Base-by-base conservation (phyloP, 257 asterid genomes). In the Solanum paucissectum region DNA sequence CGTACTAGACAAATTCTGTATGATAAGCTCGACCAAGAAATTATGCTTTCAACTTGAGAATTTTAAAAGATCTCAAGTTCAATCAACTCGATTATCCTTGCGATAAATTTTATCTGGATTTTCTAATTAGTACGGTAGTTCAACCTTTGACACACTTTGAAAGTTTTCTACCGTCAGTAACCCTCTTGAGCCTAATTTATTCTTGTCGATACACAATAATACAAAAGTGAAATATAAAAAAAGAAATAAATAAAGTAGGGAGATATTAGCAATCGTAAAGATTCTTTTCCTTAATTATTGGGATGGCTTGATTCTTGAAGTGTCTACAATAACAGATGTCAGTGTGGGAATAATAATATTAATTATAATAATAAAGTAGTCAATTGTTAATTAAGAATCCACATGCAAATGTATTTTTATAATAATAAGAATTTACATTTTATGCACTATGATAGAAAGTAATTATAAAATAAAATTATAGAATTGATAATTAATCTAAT, bases 1-100 rank as follows among this genome's bases (percentile, higher is more conserved):
- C 1, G 1, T 12, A 64, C 3, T 64, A 68, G 0, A 68, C 0
- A 27, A 29, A 3, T 7, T 0, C 0, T 12, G 1, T 27, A 0
- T 6, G 21, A 29, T 68, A 68, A 68, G 5, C 3, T 68, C 4
- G 7, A 62, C 0, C 3, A 62, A n/a, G 0, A 23, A 62, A 62
- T 62, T 62, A 62, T 9, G 7, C 32, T 64, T 66, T 66, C 0
- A 12, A 66, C 33, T 12, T 27, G 38, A 68, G 1, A 13, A 3
- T 6, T 7, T 29, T 1, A 0, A 7, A 13, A 13, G 2, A 27
- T 27, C n/a, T 55, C 2, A 55, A 27, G 5, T 29, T 6, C 10
- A 68, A 68, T 13, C 38, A 32, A 69, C 1, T 69, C 0, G 3
- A 14, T 4, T 32, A 32, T 69, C 1, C 9, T 6, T 69, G 3